These are phyloP conservation scores for Ambispora gerdemannii DNA, from an alignment of 192 early-diverging fungal species.

Conservation along the genomic window DNA sequence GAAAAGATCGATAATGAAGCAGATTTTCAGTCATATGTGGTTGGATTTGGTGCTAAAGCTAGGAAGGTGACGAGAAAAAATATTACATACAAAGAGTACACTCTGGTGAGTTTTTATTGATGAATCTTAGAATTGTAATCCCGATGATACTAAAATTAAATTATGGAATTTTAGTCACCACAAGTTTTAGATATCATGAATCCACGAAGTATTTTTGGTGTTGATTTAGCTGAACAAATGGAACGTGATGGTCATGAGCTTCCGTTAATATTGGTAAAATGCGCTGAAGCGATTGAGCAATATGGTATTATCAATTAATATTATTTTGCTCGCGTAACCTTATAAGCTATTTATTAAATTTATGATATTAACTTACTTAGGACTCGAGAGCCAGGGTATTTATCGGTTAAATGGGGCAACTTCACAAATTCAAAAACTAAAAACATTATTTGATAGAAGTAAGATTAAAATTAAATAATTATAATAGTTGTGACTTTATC, in stretches of 20 bases:
- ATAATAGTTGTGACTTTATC: background rate
- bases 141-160: background rate
- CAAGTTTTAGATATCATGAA: conserved; percentile 60
- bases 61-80: conserved; percentile 33
- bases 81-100: conserved; percentile 46
- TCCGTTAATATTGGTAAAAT: conserved; percentile 77
- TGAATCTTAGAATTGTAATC: background rate
- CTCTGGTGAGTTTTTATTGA: conserved; percentile 34
- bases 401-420: conserved; percentile 87
- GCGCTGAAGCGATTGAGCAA: conserved; percentile 79
- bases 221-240: conserved; percentile 66
- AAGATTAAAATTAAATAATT: conserved; percentile 2
- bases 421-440: conserved; percentile 70
- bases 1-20: conserved; percentile 60
- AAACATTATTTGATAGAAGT: conserved; percentile 72
- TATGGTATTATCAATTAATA: conserved; percentile 37
- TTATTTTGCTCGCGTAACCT: background rate
- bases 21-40: conserved; percentile 52
- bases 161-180: conserved; percentile 52
- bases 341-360: background rate
- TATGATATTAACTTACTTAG: conserved; percentile 30
- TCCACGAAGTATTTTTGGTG: conserved; percentile 78
- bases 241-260: conserved; percentile 69
- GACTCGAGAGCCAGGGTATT: conserved; percentile 74
- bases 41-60: conserved; percentile 31